Conservation (phyloP, 192 early-diverging fungal genomes). For the Phycomyces nitens region DNA sequence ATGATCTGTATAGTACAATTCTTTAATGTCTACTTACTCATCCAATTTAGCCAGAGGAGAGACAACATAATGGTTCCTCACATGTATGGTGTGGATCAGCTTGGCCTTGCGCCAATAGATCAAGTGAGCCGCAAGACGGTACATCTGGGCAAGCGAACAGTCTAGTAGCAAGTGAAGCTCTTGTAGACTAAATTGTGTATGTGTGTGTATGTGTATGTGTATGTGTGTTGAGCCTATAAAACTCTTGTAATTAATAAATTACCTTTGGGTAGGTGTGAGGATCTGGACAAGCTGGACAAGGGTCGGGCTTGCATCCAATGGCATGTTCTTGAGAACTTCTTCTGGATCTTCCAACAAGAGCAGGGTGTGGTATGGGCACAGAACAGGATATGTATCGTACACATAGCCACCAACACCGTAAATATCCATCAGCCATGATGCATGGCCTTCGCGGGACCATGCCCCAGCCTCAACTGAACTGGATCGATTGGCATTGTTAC, state of each 20-base stretch:
- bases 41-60: conserved; percentile 60
- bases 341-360: conserved; percentile 81
- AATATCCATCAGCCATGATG: conserved; percentile 27
- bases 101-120: conserved; percentile 93
- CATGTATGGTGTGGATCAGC: conserved; percentile 78
- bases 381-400: conserved; percentile 64
- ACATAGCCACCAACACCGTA: conserved; percentile 49
- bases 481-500: no score
- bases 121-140: conserved; percentile 83
- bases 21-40: no score
- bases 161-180: conserved; percentile 79
- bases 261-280: conserved; percentile 80
- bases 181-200: conserved; percentile 57
- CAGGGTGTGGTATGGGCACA: conserved; percentile 86
- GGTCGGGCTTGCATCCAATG: conserved; percentile 80
- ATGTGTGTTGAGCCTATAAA: no score
- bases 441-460: conserved; percentile 5
- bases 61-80: conserved; percentile 77
- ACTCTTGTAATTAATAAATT: conserved; percentile 13
- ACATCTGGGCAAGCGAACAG: conserved; percentile 93
- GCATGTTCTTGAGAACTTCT: conserved; percentile 73
- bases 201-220: no score
- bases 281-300: conserved; percentile 85
- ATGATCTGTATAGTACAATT: no score
- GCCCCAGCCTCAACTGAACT: neutral